Evolutionary conservation across 371 early-diverging fungal genomes (phyloP), one percentile per base, ranked within the genome.

Genomic region (Lichtheimia ramosa): DNA sequence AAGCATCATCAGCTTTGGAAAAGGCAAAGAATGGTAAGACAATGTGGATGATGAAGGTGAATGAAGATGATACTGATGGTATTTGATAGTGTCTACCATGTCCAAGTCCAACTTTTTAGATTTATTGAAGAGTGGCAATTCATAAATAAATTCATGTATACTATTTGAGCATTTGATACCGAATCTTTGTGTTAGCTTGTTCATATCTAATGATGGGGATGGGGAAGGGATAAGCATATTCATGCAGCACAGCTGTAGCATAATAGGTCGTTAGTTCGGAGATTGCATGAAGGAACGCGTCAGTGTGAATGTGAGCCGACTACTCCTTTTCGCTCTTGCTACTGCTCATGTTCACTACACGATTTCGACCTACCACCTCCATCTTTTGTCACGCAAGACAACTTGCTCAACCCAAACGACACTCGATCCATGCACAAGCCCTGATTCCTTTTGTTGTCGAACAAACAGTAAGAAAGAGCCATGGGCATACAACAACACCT

Each of bases 371-470:
- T 2, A 34, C 34, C 34, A 8, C 34, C 34, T 34, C 34, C 46
- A 46, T 46, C 46, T 46, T 46, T 5, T 46, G 18, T 16, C 46
- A 18, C 21, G 46, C 46, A 18, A 46, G 21, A 46, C 46, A n/a
- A 16, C 7, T 5, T 4, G 6, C 7, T 21, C n/a, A 18, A 21
- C 46, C 46, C 46, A 18, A 21, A 1, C 5, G 46, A 21, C n/a
- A 5, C 2, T 46, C 16, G 1, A 46, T 46, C n/a, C 25, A 61
- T 56, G 80, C 75, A 10, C 77, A 86, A 65, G 75, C 83, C n/a
- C 56, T 88, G 13, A 83, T 89, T 46, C 89, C 89, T 13, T 86
- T 86, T 68, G 89, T 88, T 0, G 79, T 88, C 43, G 87, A 88
- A 65, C 86, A 89, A 64, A 86, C 91, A 25, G 89, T 91, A 69